phyloP scores from a whole-genome alignment of 352 stramenopile species.

The Pythium periplocum region DNA sequence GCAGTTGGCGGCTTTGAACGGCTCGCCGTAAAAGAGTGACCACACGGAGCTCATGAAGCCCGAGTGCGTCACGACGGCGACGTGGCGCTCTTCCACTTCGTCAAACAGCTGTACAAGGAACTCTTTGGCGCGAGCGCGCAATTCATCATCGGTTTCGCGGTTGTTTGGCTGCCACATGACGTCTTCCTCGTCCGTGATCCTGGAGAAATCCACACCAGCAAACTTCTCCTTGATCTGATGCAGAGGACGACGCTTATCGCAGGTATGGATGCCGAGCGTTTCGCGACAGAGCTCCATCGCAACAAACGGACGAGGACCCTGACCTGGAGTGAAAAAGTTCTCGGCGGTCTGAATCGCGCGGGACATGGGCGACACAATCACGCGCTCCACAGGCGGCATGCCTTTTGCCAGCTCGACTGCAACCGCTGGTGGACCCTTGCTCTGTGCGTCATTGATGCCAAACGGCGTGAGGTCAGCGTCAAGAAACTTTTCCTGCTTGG shows the following conservation, averaged over 20 bases:
- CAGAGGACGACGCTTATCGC: constrained; percentile 51
- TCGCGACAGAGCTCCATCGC: constrained; percentile 64
- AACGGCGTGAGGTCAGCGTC: constrained; percentile 60
- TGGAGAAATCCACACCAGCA: constrained; percentile 53
- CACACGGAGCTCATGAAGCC: constrained; percentile 63
- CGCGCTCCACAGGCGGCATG: constrained; percentile 54
- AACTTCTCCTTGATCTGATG: constrained; percentile 44
- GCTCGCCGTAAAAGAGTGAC: constrained; percentile 29
- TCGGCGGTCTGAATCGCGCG: constrained; percentile 67
- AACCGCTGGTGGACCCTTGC: constrained; percentile 31
- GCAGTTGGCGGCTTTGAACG: constrained; percentile 27
- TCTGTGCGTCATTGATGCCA: constrained; percentile 40
- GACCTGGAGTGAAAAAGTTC: constrained; percentile 43
- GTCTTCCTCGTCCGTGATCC: constrained; percentile 50
- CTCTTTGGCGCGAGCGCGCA: constrained; percentile 31
- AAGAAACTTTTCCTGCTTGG: constrained; percentile 50
- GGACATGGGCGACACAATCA: constrained; percentile 66
- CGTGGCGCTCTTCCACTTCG: constrained; percentile 43
- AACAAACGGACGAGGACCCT: constrained; percentile 34
- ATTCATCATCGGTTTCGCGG: constrained; percentile 58
- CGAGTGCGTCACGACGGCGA: constrained; percentile 59
- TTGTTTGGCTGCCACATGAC: constrained; percentile 45
- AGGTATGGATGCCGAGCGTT: constrained; percentile 58
- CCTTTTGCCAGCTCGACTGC: constrained; percentile 31
- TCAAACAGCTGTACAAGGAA: constrained; percentile 54